Evolutionary conservation across 2,329 filamentous ascomycete species (phyloP), one percentile per base, ranked within the genome.

Genomic region (Thermothelomyces thermophilus): DNA sequence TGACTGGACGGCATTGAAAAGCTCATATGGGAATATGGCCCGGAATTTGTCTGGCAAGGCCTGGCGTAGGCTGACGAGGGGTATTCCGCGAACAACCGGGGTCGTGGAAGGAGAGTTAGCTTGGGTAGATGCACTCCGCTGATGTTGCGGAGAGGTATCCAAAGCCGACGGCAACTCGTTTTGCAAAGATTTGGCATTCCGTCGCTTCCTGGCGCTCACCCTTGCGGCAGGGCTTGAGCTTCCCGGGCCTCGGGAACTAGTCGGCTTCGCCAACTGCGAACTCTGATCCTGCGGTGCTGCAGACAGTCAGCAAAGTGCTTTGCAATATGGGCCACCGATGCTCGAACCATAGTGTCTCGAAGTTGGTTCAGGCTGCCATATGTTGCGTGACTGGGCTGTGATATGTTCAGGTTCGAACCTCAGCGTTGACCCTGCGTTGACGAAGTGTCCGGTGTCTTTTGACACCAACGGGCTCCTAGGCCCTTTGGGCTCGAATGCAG

Each of bases 1-100:
- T 0, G 88, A 93, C 61, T 94, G 88, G 0, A 91, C 77, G 6
- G 84, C 86, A 63, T 94, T 95, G 70, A 95, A 89, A 0, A 85
- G 66, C 1, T 81, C 76, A 56, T 86, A 93, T 0, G 82, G 76
- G 59, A 93, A 94, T 0, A 91, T 64, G 1, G 77, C 68, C 19
- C 81, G 79, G 56, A 89, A 80, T 33, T 76, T 78, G 66, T 90
- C 84, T 2, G 87, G 83, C 1, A 93, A 69, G 10, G 76, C 72
- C 51, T 77, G 70, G 5, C 63, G 63, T 14, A 70, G 66, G 37
- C 63, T 66, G 48, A 75, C 46, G 1, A 76, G 66, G 14, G 62
- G 62, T 20, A 70, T 68, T 1, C 68, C 70, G 42, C 68, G 66
- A 6, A 68, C 64, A 10, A 69, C 58, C 1, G 69, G 69, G 4